Evolutionary conservation across 768 basidiomycete genomes (phyloP), one percentile per base, ranked within the genome.

Genomic region (Pluteus cervinus): DNA sequence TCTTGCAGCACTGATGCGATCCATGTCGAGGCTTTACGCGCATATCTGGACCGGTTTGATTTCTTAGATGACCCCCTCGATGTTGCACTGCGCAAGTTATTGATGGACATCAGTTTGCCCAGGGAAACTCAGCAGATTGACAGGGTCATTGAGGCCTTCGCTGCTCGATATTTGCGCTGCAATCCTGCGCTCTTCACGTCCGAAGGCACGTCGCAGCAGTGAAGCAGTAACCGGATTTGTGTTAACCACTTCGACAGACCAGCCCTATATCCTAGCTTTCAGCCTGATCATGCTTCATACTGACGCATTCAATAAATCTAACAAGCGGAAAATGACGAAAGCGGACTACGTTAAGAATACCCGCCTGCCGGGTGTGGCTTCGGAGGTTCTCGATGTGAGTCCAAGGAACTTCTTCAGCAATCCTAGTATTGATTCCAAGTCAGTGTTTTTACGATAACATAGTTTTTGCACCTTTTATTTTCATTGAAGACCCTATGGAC

Each of bases 281-380:
- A 97, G 94, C 50, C 68, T 97, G 54, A 96, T 98, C 50, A 98
- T 99, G 94, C 69, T 97, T 34, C 93, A 98, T 55, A 99, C 96
- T 12, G 96, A 99, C 54, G 88, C 85, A 4, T 98, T 98, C 71
- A 99, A 99, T 63, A 88, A 85, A 61, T 89, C 88, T 45, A 98
- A 98, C 63, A 97, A 86, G 63, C 82, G 80, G 36, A 98, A 98
- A 65, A 99, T 99, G 96, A 79, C 84, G 24, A 97, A 94, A 57
- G 70, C 78, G 2, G 93, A 94, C 53, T 99, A 98, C 53, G 68
- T 97, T 51, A 86, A 79, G 63, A 99, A 99, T 51, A 93, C 94
- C 0, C 69, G 75, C 25, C 71, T 97, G 42, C 86, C 91, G 6
- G 92, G 93, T 3, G 73, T 94, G 24, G 67, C 78, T 15, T 69